Evolutionary conservation across 345 rosid species (phyloP), one percentile per base, ranked within the genome.

Genomic region (Rhizophora apiculata): DNA sequence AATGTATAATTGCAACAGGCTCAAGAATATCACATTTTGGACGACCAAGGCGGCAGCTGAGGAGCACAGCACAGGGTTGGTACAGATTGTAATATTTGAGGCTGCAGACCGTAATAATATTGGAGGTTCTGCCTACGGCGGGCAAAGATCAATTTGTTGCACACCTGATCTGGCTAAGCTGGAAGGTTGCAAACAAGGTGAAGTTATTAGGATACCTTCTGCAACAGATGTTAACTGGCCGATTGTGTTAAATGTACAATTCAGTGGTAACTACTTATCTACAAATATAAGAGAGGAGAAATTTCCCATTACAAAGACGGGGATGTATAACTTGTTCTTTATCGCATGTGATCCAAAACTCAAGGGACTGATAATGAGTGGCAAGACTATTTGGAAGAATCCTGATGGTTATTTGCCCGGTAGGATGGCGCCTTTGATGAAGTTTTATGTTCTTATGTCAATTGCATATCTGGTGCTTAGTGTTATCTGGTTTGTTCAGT

Each of bases 121-220:
- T 51, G 99, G 99, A 57, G 99, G 99, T 75, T 95, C 99, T 57
- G 99, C 98, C 62, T 95, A 92, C 75, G 99, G 99, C 9, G 98
- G 99, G 46, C 99, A 95, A 67, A 87, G 99, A 78, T 92, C 97
- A 6, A 90, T 95, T 59, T 95, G 99, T 65, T 95, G 99, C 83
- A 90, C 98, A 9, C 84, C 97, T 61, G 99, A 92, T 84, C 98
- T 95, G 69, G 88, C 99, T 60, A 92, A 92, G 87, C 78, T 92
- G 34, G 96, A 90, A 82, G 97, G 97, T 15, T 95, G 99, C 82
- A 89, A 86, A 78, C 96, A 92, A 74, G 97, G 98, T 49, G 91
- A 92, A 81, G 87, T 95, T 74, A 86, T 95, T 60, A 83, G 94
- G 80, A 88, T 85, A 51, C 97, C 99, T 61, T 92, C 99, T 31